A percentile compares a stretch with the other conserved stretches of the same genome.
Conservation (phyloP, 1,284 basidiomycete genomes). For the Puccinia hordei region DNA sequence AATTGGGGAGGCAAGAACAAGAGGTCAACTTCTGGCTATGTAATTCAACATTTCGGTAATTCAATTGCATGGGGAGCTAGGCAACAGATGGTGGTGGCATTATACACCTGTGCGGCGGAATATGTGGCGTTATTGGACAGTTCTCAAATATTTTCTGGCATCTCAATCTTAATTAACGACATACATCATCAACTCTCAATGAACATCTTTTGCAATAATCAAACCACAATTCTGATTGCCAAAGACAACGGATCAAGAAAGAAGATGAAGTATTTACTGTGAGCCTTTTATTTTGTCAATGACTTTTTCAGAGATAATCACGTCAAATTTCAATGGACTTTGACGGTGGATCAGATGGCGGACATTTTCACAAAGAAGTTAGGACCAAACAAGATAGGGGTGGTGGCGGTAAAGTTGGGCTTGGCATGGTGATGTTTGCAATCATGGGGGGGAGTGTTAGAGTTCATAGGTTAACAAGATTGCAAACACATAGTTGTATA, state of each 20-base stretch:
- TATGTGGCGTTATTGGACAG: slow-evolving; percentile 1
- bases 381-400: neutral
- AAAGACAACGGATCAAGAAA: neutral
- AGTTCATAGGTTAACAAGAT: too few species aligned
- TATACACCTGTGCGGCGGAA: neutral
- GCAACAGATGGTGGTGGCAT: slow-evolving; percentile 5
- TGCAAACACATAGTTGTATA: too few species aligned
- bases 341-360: neutral
- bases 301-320: neutral
- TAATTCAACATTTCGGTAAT: neutral
- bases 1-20: slow-evolving; percentile 9
- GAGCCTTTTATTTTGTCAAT: neutral
- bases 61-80: neutral
- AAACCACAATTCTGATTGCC: neutral
- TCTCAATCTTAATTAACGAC: neutral
- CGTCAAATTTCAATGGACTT: neutral
- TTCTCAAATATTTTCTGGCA: neutral
- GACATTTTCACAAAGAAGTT: neutral
- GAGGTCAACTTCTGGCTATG: neutral
- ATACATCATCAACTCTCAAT: neutral
- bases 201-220: neutral
- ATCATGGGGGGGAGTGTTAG: neutral
- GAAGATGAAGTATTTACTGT: neutral
- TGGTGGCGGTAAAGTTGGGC: neutral
- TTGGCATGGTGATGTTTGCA: neutral